Evolutionary conservation across 2,329 filamentous ascomycete species (phyloP).

Genomic region (Daldinia sp.): DNA sequence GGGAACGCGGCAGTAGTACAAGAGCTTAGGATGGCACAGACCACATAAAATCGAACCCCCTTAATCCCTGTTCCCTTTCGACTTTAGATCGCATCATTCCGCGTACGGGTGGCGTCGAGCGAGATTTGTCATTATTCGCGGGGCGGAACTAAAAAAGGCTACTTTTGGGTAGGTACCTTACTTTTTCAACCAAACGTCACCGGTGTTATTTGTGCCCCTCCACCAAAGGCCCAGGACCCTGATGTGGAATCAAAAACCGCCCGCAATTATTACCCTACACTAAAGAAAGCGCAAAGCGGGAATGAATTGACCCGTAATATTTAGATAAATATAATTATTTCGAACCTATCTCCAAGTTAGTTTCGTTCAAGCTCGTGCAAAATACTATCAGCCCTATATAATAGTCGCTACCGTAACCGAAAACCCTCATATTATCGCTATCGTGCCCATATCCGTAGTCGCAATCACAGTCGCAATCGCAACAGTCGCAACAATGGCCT

Average conservation of each 20-base stretch:
- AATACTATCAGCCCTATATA: neutral
- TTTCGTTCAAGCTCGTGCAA: neutral
- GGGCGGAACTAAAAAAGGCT: neutral
- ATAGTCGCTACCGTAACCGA: neutral
- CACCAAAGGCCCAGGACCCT: slow-evolving; percentile 1
- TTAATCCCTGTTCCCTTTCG: neutral
- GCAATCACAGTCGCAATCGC: slow-evolving; percentile 29
- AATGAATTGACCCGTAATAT: slow-evolving; percentile 8
- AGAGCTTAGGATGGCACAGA: slow-evolving; percentile 29
- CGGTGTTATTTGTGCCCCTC: slow-evolving; percentile 8
- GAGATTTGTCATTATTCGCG: slow-evolving; percentile 37
- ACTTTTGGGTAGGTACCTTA: too few species aligned
- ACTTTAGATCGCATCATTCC: slow-evolving; percentile 35
- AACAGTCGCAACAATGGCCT: slow-evolving; percentile 40
- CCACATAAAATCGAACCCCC: slow-evolving; percentile 4
- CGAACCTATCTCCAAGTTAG: neutral
- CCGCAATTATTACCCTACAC: slow-evolving; percentile 1
- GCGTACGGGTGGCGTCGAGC: slow-evolving; percentile 31
- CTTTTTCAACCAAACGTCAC: slow-evolving; percentile 25
- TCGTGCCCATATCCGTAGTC: slow-evolving; percentile 9
- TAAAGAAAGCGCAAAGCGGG: neutral
- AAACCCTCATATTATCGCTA: slow-evolving; percentile 11
- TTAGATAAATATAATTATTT: slow-evolving; percentile 4
- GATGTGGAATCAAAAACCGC: slow-evolving; percentile 26
- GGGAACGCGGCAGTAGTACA: neutral